These are phyloP conservation scores for Trametes maxima DNA, from an alignment of 768 basidiomycete species.

Conservation along the genomic window DNA sequence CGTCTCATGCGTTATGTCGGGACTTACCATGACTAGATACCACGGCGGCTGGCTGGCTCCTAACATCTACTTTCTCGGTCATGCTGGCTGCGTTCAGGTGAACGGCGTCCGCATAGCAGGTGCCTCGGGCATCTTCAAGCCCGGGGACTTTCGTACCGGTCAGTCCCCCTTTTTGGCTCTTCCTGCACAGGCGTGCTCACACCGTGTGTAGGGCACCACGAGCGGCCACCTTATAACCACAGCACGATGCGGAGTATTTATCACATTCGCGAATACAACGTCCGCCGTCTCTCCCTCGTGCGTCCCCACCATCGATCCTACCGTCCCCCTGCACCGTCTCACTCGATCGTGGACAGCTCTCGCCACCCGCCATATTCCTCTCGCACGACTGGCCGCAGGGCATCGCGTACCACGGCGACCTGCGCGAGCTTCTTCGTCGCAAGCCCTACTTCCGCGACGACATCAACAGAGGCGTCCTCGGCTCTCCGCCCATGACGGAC, in stretches of 20 bases:
- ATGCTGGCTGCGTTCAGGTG: slow-evolving; percentile 85
- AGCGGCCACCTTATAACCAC: slow-evolving; percentile 79
- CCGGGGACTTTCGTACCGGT: slow-evolving; percentile 73
- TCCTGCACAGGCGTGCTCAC: background rate
- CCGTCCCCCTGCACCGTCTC: background rate
- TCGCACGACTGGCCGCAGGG: slow-evolving; percentile 96
- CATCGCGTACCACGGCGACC: slow-evolving; percentile 83
- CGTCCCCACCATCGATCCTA: slow-evolving; percentile 21
- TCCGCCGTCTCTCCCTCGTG: slow-evolving; percentile 77
- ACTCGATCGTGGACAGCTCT: slow-evolving; percentile 43
- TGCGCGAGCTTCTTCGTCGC: slow-evolving; percentile 60
- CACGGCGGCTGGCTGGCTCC: slow-evolving; percentile 97
- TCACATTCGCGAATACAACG: slow-evolving; percentile 85
- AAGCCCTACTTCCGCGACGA: slow-evolving; percentile 82
- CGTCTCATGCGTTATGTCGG: slow-evolving; percentile 5
- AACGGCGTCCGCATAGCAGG: slow-evolving; percentile 90
- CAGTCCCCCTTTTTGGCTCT: background rate
- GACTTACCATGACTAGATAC: slow-evolving; percentile 54
- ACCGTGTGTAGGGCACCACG: slow-evolving; percentile 63
- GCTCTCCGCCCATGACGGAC: slow-evolving; percentile 85
- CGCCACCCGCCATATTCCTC: slow-evolving; percentile 74
- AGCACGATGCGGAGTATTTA: slow-evolving; percentile 81
- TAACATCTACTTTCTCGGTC: slow-evolving; percentile 95
- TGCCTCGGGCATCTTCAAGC: slow-evolving; percentile 89
- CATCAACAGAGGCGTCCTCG: slow-evolving; percentile 66